Percentiles rank a stretch among this genome's conserved stretches.
Evolutionary conservation across 2,329 filamentous ascomycete species (phyloP).

Genomic region (Immersiporthe knoxdaviesiana): DNA sequence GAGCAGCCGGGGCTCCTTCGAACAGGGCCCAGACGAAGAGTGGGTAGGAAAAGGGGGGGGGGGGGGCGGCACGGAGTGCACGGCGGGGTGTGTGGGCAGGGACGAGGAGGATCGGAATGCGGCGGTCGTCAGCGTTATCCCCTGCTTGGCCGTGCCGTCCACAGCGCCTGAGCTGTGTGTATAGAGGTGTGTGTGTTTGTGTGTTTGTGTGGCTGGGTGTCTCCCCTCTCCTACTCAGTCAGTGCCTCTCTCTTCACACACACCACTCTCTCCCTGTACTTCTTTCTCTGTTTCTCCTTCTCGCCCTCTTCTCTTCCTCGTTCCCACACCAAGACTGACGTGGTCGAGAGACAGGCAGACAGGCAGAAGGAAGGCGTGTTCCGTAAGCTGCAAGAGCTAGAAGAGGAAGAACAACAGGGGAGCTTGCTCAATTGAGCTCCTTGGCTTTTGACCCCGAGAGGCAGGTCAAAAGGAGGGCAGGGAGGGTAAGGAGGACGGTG

Average conservation of each 20-base stretch:
- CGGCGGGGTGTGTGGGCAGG: conserved; percentile 22
- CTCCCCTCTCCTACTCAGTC: background rate
- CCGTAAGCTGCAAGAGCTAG: background rate
- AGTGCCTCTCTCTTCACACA: background rate
- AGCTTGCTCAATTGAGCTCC: conserved; percentile 19
- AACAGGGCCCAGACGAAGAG: conserved; percentile 16
- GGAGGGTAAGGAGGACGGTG: conserved; percentile 13
- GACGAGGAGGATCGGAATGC: conserved; percentile 26
- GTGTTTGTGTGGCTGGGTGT: background rate
- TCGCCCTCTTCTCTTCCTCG: background rate
- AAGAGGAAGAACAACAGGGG: background rate
- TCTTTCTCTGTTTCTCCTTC: background rate
- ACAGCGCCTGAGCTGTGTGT: background rate
- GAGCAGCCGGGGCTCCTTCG: conserved; percentile 15
- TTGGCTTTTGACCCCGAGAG: conserved; percentile 14
- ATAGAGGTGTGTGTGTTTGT: background rate
- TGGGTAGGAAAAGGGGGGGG: conserved; percentile 26
- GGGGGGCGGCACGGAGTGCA: conserved; percentile 17
- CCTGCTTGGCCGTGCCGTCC: conserved; percentile 16
- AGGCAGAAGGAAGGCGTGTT: conserved; percentile 13
- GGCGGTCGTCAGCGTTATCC: conserved; percentile 24
- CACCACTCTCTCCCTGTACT: background rate
- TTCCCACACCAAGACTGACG: conserved; percentile 1
- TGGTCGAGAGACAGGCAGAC: background rate
- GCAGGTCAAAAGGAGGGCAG: conserved; percentile 4